A percentile compares a stretch with the other conserved stretches of the same genome.
Conservation (phyloP, 805 yeast genomes). For the Cyberlindnera mississippiensis region DNA sequence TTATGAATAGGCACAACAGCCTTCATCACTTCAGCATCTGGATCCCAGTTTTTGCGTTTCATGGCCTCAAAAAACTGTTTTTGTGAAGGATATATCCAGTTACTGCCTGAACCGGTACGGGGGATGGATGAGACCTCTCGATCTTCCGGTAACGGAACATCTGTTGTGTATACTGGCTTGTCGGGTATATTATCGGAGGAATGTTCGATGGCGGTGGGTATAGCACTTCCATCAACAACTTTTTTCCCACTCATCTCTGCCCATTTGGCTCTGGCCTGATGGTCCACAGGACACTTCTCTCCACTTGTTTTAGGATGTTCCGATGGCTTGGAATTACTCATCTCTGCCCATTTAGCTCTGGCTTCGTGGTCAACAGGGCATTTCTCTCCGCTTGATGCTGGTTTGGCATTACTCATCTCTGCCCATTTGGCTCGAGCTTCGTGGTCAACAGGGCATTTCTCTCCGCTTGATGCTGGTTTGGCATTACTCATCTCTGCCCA, state of each 20-base stretch:
- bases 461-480: slow-evolving; percentile 22
- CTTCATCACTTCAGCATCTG: slow-evolving; percentile 77
- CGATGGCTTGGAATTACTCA: slow-evolving; percentile 25
- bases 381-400: slow-evolving; percentile 27
- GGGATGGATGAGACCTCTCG: slow-evolving; percentile 83
- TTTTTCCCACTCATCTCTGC: slow-evolving; percentile 30
- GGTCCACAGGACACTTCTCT: slow-evolving; percentile 65
- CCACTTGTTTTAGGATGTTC: slow-evolving; percentile 12
- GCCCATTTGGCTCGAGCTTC: slow-evolving; percentile 52
- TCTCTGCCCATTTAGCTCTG: slow-evolving; percentile 52
- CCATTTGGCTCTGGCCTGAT: slow-evolving; percentile 55
- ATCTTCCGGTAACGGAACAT: slow-evolving; percentile 56
- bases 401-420: slow-evolving; percentile 29
- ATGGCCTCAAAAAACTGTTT: slow-evolving; percentile 93
- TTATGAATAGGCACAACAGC: slow-evolving; percentile 93
- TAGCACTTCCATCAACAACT: slow-evolving; percentile 21
- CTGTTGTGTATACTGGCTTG: slow-evolving; percentile 31
- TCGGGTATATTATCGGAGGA: slow-evolving; percentile 42
- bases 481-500: slow-evolving; percentile 46
- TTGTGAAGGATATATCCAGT: slow-evolving; percentile 96
- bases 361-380: slow-evolving; percentile 74
- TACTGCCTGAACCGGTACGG: slow-evolving; percentile 57
- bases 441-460: slow-evolving; percentile 51
- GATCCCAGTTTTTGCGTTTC: slow-evolving; percentile 86
- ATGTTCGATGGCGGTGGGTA: slow-evolving; percentile 32